phyloP scores from a whole-genome alignment of 2,329 filamentous ascomycete genomes.

The Colletotrichum sublineola region DNA sequence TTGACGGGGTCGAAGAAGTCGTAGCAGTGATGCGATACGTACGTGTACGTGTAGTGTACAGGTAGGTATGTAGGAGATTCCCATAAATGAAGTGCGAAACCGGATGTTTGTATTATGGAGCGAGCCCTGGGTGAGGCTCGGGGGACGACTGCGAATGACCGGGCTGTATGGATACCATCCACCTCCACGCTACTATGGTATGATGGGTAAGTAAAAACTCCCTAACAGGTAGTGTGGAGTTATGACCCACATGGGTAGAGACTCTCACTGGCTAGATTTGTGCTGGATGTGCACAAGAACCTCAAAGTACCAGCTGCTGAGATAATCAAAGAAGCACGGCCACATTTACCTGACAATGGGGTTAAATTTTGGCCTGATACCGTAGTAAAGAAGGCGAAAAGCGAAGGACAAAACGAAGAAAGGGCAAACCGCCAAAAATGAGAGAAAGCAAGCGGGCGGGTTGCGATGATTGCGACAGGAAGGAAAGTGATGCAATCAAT shows the following conservation, averaged over 20 bases:
- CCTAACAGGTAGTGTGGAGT: no score
- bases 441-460: slow-evolving; percentile 15
- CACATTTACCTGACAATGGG: no score
- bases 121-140: neutral
- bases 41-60: no score
- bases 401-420: neutral
- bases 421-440: neutral
- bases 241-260: no score
- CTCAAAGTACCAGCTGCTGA: no score
- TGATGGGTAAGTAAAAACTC: no score
- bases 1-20: neutral
- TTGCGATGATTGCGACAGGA: slow-evolving; percentile 29
- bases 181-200: slow-evolving; percentile 9
- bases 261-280: no score
- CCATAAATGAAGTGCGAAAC: neutral
- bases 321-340: no score
- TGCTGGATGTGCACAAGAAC: no score
- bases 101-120: neutral
- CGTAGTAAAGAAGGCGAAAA: neutral
- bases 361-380: no score
- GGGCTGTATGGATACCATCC: neutral
- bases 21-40: neutral
- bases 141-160: slow-evolving; percentile 17
- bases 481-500: slow-evolving; percentile 44
- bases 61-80: neutral